Conservation (phyloP, 1,284 basidiomycete species). For the Sporisorium sorghi region DNA sequence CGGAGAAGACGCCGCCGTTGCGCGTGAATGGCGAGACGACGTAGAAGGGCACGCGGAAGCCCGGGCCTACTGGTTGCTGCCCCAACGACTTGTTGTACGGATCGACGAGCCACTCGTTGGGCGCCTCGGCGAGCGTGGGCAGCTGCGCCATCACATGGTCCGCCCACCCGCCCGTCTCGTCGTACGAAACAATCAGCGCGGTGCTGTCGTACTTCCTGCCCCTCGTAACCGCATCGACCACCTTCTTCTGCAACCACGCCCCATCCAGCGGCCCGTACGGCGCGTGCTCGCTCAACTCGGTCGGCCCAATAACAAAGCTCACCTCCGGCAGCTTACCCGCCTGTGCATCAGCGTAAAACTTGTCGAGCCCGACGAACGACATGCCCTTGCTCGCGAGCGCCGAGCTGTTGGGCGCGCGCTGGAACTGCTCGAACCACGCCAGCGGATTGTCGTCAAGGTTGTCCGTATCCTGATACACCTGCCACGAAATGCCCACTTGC, state of each 20-base stretch:
- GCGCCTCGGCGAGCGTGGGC: conserved; percentile 24
- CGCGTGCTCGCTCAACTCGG: conserved; percentile 61
- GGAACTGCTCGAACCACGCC: conserved; percentile 27
- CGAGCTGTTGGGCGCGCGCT: conserved; percentile 29
- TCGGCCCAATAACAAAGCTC: conserved; percentile 60
- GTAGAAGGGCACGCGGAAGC: conserved; percentile 63
- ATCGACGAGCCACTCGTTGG: conserved; percentile 58
- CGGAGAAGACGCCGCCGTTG: conserved; percentile 60
- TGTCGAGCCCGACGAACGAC: conserved; percentile 43
- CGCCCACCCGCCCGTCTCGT: conserved; percentile 62
- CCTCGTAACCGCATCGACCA: conserved; percentile 56
- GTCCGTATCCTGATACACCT: conserved; percentile 52
- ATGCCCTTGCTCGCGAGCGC: conserved; percentile 39
- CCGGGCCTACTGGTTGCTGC: conserved; percentile 53
- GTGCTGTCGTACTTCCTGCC: conserved; percentile 52
- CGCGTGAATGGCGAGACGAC: conserved; percentile 61
- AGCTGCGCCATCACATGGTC: conserved; percentile 54
- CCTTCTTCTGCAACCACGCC: conserved; percentile 58
- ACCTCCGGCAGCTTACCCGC: conserved; percentile 57
- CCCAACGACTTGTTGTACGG: conserved; percentile 50
- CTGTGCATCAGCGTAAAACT: conserved; percentile 57
- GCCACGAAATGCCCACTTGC: conserved; percentile 51
- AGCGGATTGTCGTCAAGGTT: conserved; percentile 58
- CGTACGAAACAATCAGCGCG: conserved; percentile 59
- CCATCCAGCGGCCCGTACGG: conserved; percentile 57